phyloP scores from a whole-genome alignment of 1,139 yeast species.

The Yamadazyma taylorii region DNA sequence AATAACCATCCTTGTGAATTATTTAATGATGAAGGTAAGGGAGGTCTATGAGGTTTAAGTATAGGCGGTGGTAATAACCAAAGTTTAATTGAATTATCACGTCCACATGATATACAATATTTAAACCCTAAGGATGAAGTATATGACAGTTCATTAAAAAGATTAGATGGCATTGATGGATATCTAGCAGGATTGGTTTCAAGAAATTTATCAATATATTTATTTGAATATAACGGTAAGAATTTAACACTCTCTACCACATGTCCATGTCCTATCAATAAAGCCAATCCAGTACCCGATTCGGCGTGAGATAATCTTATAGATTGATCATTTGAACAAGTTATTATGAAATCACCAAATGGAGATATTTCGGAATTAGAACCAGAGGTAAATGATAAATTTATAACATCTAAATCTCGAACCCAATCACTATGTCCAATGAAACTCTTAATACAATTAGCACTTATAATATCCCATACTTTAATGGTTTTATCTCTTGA shows the following conservation, averaged over 20 bases:
- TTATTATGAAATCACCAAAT: conserved; percentile 58
- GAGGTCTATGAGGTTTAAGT: conserved; percentile 52
- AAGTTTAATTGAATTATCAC: conserved; percentile 73
- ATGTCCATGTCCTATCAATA: conserved; percentile 77
- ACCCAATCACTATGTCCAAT: conserved; percentile 92
- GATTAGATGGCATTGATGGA: conserved; percentile 35
- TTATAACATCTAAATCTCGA: conserved; percentile 53
- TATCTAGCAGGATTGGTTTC: conserved; percentile 31
- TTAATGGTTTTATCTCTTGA: conserved; percentile 76
- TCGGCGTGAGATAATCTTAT: conserved; percentile 64
- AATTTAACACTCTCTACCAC: conserved; percentile 77
- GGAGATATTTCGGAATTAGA: conserved; percentile 21
- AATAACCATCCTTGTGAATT: conserved; percentile 63
- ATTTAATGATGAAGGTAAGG: conserved; percentile 51
- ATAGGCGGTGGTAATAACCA: conserved; percentile 76
- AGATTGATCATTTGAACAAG: conserved; percentile 83
- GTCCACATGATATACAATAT: conserved; percentile 75
- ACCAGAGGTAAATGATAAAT: conserved; percentile 16
- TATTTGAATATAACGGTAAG: conserved; percentile 56
- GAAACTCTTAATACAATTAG: conserved; percentile 65
- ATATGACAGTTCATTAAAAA: conserved; percentile 27
- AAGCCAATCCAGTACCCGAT: conserved; percentile 67
- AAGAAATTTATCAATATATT: conserved; percentile 50
- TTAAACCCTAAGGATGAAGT: conserved; percentile 52
- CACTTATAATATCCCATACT: conserved; percentile 74